Conservation (phyloP, 2,329 filamentous ascomycete genomes). For the Harringtonia aguacate region DNA sequence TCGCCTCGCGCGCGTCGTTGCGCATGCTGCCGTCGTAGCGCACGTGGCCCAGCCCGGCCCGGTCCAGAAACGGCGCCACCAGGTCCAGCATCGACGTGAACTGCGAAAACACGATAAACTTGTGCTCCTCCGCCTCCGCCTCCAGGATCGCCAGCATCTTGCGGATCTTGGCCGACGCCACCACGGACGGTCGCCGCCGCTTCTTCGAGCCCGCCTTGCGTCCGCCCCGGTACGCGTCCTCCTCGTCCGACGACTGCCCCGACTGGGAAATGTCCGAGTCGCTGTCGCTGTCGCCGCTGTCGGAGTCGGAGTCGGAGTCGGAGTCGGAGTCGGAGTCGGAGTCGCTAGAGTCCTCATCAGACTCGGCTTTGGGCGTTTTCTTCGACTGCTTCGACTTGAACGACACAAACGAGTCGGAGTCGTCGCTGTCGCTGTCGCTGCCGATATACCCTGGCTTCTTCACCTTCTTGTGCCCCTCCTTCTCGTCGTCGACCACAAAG, state of each 20-base stretch:
- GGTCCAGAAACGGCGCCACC: slow-evolving; percentile 78
- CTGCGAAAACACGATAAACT: slow-evolving; percentile 97
- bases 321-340: slow-evolving; percentile 9
- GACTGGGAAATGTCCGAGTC: background rate
- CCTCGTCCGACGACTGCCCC: background rate
- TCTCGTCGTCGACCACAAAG: slow-evolving; percentile 44
- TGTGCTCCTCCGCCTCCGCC: slow-evolving; percentile 70
- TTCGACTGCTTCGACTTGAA: background rate
- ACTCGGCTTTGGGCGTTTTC: background rate
- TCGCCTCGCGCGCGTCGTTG: slow-evolving; percentile 85
- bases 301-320: slow-evolving; percentile 11
- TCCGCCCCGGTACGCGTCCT: background rate
- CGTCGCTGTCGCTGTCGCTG: background rate
- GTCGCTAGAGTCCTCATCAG: background rate
- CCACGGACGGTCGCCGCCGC: slow-evolving; percentile 24
- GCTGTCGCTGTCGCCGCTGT: background rate
- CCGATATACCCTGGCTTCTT: slow-evolving; percentile 12
- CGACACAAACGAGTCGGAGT: slow-evolving; percentile 4
- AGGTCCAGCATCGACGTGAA: slow-evolving; percentile 98
- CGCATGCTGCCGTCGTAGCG: slow-evolving; percentile 94
- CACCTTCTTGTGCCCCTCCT: slow-evolving; percentile 16
- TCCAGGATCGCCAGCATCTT: slow-evolving; percentile 73
- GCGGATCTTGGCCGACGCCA: slow-evolving; percentile 82
- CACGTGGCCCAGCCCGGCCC: slow-evolving; percentile 65
- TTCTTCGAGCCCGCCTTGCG: slow-evolving; percentile 9